A percentile compares a stretch with the other conserved stretches of the same genome.
Evolutionary conservation across 2,329 filamentous ascomycete species (phyloP).

Genomic region (Ascocoryne sarcoides): DNA sequence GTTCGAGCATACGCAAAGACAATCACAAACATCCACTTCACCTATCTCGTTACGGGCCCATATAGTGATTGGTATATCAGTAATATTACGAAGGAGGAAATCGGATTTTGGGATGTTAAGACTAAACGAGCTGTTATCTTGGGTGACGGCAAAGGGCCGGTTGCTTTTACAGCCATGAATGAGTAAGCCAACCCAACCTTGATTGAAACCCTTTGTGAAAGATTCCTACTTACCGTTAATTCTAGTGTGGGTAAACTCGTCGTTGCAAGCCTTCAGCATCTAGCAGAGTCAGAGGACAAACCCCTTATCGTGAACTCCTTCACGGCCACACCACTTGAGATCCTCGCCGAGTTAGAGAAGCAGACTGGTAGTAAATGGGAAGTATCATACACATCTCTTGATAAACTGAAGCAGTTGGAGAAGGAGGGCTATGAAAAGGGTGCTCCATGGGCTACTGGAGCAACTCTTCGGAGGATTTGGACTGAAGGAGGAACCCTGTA

Average conservation of each 20-base stretch:
- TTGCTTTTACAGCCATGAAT: conserved; percentile 64
- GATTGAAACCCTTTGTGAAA: too few relatives aligned
- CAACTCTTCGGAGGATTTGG: conserved; percentile 64
- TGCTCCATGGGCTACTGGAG: conserved; percentile 41
- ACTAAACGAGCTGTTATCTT: conserved; percentile 51
- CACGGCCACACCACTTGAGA: conserved; percentile 28
- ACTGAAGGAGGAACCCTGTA: conserved; percentile 64
- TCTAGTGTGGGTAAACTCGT: conserved; percentile 32
- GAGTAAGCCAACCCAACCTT: too few relatives aligned
- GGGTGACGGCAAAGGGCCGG: conserved; percentile 49
- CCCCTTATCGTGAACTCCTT: conserved; percentile 31
- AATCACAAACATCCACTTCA: conserved; percentile 46
- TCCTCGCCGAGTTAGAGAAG: conserved; percentile 29
- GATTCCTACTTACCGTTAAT: too few relatives aligned
- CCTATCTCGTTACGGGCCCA: conserved; percentile 62
- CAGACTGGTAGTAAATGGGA: conserved; percentile 28
- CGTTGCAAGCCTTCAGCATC: conserved; percentile 29
- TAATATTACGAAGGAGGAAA: conserved; percentile 15
- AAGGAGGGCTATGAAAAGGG: conserved; percentile 47
- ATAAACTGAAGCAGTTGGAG: conserved; percentile 46
- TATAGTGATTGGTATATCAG: conserved; percentile 55
- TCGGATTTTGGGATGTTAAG: conserved; percentile 51
- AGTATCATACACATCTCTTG: conserved; percentile 21
- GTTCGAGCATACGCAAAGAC: conserved; percentile 53
- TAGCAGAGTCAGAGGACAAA: conserved; percentile 29